A percentile compares a stretch with the other conserved stretches of the same genome.
These are phyloP conservation scores for Linnemannia elongata DNA, from an alignment of 192 early-diverging fungal species.

Conservation along the genomic window DNA sequence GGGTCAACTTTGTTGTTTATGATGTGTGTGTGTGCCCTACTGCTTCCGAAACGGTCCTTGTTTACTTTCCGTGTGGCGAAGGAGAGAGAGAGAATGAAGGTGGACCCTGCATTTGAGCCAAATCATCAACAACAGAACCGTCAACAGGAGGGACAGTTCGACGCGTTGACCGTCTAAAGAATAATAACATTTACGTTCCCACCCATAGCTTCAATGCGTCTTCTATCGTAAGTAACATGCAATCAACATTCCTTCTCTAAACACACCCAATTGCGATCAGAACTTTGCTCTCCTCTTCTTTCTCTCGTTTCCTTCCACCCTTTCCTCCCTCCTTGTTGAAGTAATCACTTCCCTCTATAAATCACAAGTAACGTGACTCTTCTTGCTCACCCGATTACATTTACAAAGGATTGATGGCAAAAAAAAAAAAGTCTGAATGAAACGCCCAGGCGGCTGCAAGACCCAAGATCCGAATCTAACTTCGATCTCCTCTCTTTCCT, in stretches of 20 bases:
- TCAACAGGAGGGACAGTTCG: neutral
- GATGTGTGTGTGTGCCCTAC: neutral
- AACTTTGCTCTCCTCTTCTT: too few relatives aligned
- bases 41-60: neutral
- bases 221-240: neutral
- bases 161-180: neutral
- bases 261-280: too few relatives aligned
- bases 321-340: too few relatives aligned
- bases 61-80: neutral
- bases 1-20: neutral
- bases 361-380: neutral
- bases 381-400: neutral
- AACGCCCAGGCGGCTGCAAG: neutral
- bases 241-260: neutral
- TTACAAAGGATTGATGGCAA: constrained; percentile 6
- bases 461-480: neutral
- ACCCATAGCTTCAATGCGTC: neutral
- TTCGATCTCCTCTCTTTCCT: neutral
- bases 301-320: too few relatives aligned
- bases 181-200: neutral
- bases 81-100: neutral
- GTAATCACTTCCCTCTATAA: neutral
- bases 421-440: neutral
- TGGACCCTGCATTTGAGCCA: constrained; percentile 4
- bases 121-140: neutral